Conservation (phyloP, 2,329 filamentous ascomycete genomes). For the Bisporella sp. region DNA sequence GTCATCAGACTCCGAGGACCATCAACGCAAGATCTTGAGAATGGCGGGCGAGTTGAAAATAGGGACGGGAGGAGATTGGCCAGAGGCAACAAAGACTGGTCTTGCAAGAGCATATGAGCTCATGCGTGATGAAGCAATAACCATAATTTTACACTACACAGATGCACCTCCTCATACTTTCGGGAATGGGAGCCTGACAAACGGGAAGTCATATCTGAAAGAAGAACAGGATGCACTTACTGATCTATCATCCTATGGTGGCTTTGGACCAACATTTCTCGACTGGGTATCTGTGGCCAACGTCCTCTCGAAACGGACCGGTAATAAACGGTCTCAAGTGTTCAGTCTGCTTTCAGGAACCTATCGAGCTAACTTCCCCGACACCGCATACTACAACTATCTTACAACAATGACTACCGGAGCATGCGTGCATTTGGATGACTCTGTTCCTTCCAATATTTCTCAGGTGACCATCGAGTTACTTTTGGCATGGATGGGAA, state of each 20-base stretch:
- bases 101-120: slow-evolving; percentile 14
- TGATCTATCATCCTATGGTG: slow-evolving; percentile 5
- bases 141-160: slow-evolving; percentile 13
- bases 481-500: slow-evolving; percentile 16
- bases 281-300: slow-evolving; percentile 11
- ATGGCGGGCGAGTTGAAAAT: slow-evolving; percentile 5
- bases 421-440: slow-evolving; percentile 9
- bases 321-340: slow-evolving; percentile 11
- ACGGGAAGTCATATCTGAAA: slow-evolving; percentile 6
- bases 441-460: slow-evolving; percentile 6
- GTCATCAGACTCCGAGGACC: not conserved
- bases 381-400: slow-evolving; percentile 14
- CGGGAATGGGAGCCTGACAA: slow-evolving; percentile 5
- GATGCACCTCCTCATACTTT: slow-evolving; percentile 13
- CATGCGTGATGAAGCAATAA: slow-evolving; percentile 13
- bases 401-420: slow-evolving; percentile 11
- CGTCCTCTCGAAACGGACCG: slow-evolving; percentile 2
- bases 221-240: slow-evolving; percentile 7
- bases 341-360: slow-evolving; percentile 8
- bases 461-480: slow-evolving; percentile 13
- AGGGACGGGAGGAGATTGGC: slow-evolving; percentile 8
- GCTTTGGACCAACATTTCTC: slow-evolving; percentile 8
- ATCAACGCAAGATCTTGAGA: slow-evolving; percentile 2
- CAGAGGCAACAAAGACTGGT: slow-evolving; percentile 16
- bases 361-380: not conserved